A percentile compares a stretch with the other conserved stretches of the same genome.
These are phyloP conservation scores for Syzygium grande DNA, from an alignment of 345 rosid species.

Conservation along the genomic window DNA sequence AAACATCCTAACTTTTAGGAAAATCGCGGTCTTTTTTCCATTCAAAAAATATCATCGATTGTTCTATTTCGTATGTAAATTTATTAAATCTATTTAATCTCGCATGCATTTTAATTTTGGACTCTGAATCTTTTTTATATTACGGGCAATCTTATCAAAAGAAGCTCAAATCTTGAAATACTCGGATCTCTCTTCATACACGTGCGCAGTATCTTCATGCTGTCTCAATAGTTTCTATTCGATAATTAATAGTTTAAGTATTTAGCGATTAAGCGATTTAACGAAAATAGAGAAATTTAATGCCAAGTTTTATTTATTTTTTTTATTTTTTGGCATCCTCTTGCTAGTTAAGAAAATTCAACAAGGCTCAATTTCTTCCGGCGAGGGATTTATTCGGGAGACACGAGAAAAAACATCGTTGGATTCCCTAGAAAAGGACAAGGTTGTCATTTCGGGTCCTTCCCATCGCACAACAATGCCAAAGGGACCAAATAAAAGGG, in stretches of 20 bases:
- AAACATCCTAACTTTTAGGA: background rate
- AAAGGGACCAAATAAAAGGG: background rate
- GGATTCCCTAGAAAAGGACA: background rate
- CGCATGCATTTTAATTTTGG: background rate
- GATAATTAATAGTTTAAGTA: background rate
- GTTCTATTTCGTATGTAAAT: background rate
- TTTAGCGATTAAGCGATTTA: background rate
- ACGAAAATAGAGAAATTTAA: background rate
- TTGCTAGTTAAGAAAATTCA: background rate
- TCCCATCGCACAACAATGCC: background rate
- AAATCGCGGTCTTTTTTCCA: no score
- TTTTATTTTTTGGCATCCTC: background rate
- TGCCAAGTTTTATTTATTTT: no score
- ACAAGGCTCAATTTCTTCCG: background rate
- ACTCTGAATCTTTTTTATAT: background rate
- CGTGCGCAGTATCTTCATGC: fast-evolving
- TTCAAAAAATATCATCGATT: background rate
- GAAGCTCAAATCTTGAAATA: background rate
- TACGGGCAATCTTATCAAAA: background rate
- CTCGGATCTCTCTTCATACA: background rate
- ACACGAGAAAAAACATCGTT: background rate
- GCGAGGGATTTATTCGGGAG: background rate
- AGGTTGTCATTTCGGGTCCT: background rate
- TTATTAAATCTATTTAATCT: background rate
- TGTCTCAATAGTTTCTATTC: background rate